Evolutionary conservation across 306 rosid genomes (phyloP).

Genomic region (Quercus parvula): DNA sequence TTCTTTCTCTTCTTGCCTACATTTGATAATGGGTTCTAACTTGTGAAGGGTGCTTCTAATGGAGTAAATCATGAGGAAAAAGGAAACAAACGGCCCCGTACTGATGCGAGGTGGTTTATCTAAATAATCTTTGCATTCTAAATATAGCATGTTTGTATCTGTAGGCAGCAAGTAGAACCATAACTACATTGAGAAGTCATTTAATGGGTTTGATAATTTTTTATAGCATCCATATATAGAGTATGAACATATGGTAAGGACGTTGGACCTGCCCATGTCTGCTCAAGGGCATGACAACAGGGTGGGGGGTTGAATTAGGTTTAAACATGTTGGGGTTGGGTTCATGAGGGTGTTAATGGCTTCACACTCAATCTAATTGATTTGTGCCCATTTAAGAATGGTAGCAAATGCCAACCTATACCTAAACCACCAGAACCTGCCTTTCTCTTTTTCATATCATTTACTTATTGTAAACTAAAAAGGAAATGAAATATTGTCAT

Average conservation of each 20-base stretch:
- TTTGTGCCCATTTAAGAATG: too few relatives aligned
- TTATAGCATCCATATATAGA: background rate
- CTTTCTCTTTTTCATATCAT: background rate
- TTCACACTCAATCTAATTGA: background rate
- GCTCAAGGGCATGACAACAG: too few relatives aligned
- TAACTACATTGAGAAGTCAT: background rate
- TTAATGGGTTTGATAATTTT: background rate
- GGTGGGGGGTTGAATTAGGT: background rate
- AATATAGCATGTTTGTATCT: background rate
- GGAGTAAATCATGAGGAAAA: conserved; percentile 50
- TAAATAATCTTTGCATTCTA: background rate
- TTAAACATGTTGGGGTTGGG: background rate
- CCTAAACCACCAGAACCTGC: background rate
- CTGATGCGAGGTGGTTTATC: conserved; percentile 46
- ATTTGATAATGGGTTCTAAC: conserved; percentile 7
- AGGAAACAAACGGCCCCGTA: conserved; percentile 49
- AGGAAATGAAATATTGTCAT: background rate
- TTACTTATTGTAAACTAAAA: background rate
- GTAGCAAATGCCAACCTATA: background rate
- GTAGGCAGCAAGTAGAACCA: background rate
- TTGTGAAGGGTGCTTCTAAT: conserved; percentile 48
- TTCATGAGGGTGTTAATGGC: background rate
- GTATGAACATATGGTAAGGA: background rate
- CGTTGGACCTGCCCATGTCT: background rate
- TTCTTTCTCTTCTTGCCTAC: background rate